Conservation (phyloP, 2,329 filamentous ascomycete genomes). For the Chaetomium sp. region DNA sequence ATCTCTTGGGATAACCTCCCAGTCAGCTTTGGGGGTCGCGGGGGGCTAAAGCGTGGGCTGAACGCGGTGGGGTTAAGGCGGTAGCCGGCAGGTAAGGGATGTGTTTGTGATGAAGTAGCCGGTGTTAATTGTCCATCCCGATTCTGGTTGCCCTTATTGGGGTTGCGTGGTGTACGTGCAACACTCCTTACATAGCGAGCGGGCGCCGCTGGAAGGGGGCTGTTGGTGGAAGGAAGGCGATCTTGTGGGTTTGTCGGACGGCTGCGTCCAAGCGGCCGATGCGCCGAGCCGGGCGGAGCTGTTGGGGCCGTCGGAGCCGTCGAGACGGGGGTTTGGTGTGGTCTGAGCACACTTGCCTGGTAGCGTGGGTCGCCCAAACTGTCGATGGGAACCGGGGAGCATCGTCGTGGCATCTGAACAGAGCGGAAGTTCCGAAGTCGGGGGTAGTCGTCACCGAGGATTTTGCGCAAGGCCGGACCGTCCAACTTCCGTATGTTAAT, state of each 20-base stretch:
- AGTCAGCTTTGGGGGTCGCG: neutral
- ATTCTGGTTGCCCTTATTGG: neutral
- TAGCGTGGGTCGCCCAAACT: neutral
- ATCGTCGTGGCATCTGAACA: neutral
- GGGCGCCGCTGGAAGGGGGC: neutral
- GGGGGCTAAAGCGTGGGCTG: too few relatives aligned
- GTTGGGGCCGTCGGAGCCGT: neutral
- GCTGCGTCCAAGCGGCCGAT: neutral
- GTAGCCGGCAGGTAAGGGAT: too few relatives aligned
- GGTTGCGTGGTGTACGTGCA: neutral
- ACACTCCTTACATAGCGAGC: neutral
- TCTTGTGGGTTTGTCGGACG: neutral
- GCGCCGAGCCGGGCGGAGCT: neutral
- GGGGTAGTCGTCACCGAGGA: conserved; percentile 7
- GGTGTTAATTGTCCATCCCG: neutral
- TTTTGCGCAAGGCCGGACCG: neutral
- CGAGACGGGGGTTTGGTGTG: neutral
- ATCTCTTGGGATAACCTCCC: neutral
- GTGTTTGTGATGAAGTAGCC: neutral
- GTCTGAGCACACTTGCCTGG: too few relatives aligned
- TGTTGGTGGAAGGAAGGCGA: neutral
- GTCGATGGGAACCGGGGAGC: conserved; percentile 4
- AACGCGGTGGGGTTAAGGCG: too few relatives aligned
- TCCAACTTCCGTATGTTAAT: conserved; percentile 12
- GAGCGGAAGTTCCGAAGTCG: neutral